A percentile compares a stretch with the other conserved stretches of the same genome.
Evolutionary conservation across 2,329 filamentous ascomycete species (phyloP).

Genomic region (Pseudopithomyces chartarum): DNA sequence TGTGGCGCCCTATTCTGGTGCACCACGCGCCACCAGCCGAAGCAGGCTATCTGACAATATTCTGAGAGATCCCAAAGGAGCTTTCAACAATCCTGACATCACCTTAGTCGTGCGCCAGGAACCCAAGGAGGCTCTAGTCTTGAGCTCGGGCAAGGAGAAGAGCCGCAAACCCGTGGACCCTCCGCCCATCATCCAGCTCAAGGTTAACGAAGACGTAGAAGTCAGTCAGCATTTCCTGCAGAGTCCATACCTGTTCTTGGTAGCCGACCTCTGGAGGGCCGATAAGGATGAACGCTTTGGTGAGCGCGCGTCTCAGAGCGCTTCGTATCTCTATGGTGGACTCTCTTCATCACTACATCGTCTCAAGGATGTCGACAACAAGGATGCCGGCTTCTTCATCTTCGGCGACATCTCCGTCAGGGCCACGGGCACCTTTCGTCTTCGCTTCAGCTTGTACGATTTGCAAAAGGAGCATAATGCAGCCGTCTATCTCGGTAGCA

Average conservation of each 20-base stretch:
- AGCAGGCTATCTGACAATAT: not conserved
- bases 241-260: constrained; percentile 69
- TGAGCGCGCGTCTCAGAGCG: constrained; percentile 51
- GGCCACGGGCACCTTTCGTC: constrained; percentile 70
- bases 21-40: not conserved
- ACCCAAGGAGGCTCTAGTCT: constrained; percentile 69
- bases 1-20: not conserved
- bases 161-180: constrained; percentile 87
- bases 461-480: constrained; percentile 55
- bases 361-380: constrained; percentile 77
- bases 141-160: constrained; percentile 73
- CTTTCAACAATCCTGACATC: constrained; percentile 57
- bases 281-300: constrained; percentile 54
- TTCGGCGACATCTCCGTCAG: constrained; percentile 86
- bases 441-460: constrained; percentile 80
- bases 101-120: constrained; percentile 67
- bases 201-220: constrained; percentile 56
- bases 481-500: constrained; percentile 49
- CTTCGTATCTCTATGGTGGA: constrained; percentile 65
- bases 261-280: constrained; percentile 58
- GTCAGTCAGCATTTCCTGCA: constrained; percentile 67
- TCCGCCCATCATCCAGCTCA: constrained; percentile 79
- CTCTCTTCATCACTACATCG: constrained; percentile 81
- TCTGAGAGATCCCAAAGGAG: not conserved
- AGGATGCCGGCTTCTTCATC: constrained; percentile 85